phyloP scores from a whole-genome alignment of 2,329 filamentous ascomycete species.

The Sphaerostilbella broomeana region DNA sequence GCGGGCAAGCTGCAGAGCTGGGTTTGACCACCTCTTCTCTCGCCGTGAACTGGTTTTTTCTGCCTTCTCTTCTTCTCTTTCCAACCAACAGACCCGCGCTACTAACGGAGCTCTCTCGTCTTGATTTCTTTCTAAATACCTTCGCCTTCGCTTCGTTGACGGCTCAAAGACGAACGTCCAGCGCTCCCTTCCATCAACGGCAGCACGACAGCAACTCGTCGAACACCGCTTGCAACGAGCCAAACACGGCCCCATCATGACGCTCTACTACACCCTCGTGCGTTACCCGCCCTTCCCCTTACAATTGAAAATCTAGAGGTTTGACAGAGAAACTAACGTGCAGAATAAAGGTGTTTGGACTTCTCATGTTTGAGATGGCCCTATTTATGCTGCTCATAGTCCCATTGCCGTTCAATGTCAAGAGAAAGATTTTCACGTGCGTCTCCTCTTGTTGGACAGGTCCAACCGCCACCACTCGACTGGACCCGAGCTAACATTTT shows the following conservation, averaged over 20 bases:
- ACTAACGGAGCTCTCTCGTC: background rate
- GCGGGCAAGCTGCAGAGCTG: slow-evolving; percentile 4
- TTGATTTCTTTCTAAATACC: too few species aligned
- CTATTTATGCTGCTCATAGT: slow-evolving; percentile 75
- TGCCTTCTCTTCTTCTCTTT: background rate
- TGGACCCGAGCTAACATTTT: slow-evolving; percentile 8
- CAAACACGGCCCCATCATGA: slow-evolving; percentile 42
- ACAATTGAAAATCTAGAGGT: too few species aligned
- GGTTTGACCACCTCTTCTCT: slow-evolving; percentile 3
- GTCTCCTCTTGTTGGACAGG: slow-evolving; percentile 32
- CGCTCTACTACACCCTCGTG: slow-evolving; percentile 53
- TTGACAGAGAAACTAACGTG: too few species aligned
- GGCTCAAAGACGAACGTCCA: too few species aligned
- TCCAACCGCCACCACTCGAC: background rate
- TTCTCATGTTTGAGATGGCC: slow-evolving; percentile 76
- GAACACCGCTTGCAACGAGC: slow-evolving; percentile 4
- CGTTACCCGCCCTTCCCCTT: slow-evolving; percentile 20
- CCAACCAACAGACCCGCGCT: background rate
- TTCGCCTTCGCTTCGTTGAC: too few species aligned
- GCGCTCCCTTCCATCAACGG: too few species aligned
- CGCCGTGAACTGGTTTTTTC: too few species aligned
- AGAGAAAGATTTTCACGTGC: slow-evolving; percentile 75
- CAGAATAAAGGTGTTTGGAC: slow-evolving; percentile 83
- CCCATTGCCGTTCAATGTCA: slow-evolving; percentile 80
- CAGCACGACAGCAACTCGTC: too few species aligned